Conservation (phyloP, 495 filamentous ascomycete genomes). For the Podospora comata region DNA sequence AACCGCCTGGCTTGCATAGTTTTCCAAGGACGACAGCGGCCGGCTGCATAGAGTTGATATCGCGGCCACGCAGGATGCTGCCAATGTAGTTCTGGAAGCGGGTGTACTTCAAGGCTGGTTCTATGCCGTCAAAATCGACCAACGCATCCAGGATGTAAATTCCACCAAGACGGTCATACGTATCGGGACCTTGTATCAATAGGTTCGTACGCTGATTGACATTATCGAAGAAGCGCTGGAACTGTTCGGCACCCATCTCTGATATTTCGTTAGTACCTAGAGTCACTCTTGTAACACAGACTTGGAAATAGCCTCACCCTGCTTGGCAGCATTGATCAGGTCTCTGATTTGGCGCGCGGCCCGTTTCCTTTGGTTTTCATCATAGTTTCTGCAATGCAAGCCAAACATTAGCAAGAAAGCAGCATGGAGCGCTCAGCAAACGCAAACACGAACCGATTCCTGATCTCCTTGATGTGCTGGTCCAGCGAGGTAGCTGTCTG, state of each 20-base stretch:
- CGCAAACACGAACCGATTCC: constrained; percentile 26
- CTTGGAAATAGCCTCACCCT: constrained; percentile 28
- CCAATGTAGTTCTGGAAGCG: constrained; percentile 89
- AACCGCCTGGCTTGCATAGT: constrained; percentile 86
- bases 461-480: constrained; percentile 34
- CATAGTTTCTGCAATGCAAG: constrained; percentile 18
- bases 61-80: constrained; percentile 80
- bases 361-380: constrained; percentile 42
- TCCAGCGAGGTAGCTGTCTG: constrained; percentile 33
- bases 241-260: constrained; percentile 78
- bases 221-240: constrained; percentile 71
- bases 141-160: constrained; percentile 87
- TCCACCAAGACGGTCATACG: constrained; percentile 82
- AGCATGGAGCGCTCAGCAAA: not conserved
- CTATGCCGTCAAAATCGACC: constrained; percentile 93
- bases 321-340: constrained; percentile 38
- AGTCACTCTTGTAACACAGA: not conserved
- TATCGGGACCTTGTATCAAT: constrained; percentile 78
- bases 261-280: not conserved
- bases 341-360: constrained; percentile 42
- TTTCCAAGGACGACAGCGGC: constrained; percentile 85
- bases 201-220: constrained; percentile 72
- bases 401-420: not conserved
- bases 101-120: constrained; percentile 89
- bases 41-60: constrained; percentile 78